Conservation (phyloP, 805 yeast genomes). For the Candida parachauliodes region DNA sequence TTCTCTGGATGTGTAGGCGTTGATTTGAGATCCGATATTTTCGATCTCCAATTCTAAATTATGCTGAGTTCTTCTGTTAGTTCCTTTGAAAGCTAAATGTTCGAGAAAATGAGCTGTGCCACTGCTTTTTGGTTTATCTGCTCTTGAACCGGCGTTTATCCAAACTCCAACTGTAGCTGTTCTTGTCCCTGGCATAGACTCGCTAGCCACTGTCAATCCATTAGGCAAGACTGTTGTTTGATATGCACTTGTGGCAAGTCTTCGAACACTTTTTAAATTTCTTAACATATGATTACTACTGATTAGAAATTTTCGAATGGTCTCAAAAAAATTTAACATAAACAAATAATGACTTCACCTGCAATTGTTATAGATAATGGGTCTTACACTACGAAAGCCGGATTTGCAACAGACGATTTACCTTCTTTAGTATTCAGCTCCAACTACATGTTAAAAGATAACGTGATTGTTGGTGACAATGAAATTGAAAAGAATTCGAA, state of each 20-base stretch:
- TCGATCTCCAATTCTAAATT: slow-evolving; percentile 90
- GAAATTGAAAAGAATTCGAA: slow-evolving; percentile 41
- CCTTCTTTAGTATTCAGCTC: slow-evolving; percentile 61
- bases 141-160: slow-evolving; percentile 98
- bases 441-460: slow-evolving; percentile 42
- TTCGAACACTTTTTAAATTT: background rate
- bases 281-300: background rate
- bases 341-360: slow-evolving; percentile 26
- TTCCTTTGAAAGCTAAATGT: slow-evolving; percentile 96
- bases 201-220: slow-evolving; percentile 94
- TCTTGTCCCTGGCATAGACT: slow-evolving; percentile 76
- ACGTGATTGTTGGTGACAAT: slow-evolving; percentile 44
- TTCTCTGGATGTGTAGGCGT: slow-evolving; percentile 98
- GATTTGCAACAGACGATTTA: slow-evolving; percentile 60
- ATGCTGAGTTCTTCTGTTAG: slow-evolving; percentile 72
- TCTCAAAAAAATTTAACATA: background rate
- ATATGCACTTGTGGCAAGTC: slow-evolving; percentile 15
- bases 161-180: slow-evolving; percentile 98
- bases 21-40: slow-evolving; percentile 92
- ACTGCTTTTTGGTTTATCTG: slow-evolving; percentile 78
- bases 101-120: slow-evolving; percentile 98
- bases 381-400: slow-evolving; percentile 62
- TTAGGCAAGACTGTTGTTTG: slow-evolving; percentile 75
- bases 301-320: background rate
- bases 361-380: slow-evolving; percentile 72